Evolutionary conservation across 495 filamentous ascomycete genomes (phyloP).

Genomic region (Pyronema omphalodes): DNA sequence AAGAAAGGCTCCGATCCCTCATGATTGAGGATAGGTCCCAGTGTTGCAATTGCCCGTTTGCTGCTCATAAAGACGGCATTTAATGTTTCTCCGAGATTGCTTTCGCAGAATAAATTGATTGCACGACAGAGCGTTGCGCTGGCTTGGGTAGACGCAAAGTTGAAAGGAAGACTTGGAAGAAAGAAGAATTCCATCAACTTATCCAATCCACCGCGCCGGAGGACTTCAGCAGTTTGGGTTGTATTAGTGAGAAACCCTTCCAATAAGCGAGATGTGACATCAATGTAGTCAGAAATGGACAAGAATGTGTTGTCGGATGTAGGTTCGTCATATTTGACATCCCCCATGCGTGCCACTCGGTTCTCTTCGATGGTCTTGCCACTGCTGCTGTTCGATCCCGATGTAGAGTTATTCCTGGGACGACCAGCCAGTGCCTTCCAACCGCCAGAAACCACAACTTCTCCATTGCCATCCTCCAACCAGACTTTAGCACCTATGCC

Average conservation of each 20-base stretch:
- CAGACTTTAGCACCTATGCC: conserved; percentile 69
- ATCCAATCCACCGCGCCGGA: conserved; percentile 63
- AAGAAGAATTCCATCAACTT: conserved; percentile 68
- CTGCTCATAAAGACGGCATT: conserved; percentile 60
- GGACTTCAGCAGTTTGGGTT: conserved; percentile 53
- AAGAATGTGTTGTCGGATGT: conserved; percentile 17
- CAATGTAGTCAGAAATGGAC: conserved; percentile 49
- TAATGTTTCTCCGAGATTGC: conserved; percentile 61
- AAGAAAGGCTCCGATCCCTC: conserved; percentile 43
- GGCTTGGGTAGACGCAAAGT: conserved; percentile 49
- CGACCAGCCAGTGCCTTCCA: conserved; percentile 20
- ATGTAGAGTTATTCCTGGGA: conserved; percentile 10
- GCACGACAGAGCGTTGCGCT: conserved; percentile 49
- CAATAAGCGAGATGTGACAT: conserved; percentile 56
- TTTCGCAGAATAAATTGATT: conserved; percentile 64
- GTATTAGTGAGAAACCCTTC: conserved; percentile 59
- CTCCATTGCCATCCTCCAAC: conserved; percentile 35
- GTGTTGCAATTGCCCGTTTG: conserved; percentile 44
- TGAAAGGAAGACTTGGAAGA: conserved; percentile 54
- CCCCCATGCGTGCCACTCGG: conserved; percentile 42
- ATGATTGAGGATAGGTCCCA: conserved; percentile 44
- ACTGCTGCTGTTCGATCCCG: conserved; percentile 25
- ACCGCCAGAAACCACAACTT: conserved; percentile 36
- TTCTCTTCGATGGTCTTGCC: conserved; percentile 27
- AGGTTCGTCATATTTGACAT: conserved; percentile 16